Base-by-base conservation (phyloP, 768 basidiomycete genomes). In the Boletus coccyginus region DNA sequence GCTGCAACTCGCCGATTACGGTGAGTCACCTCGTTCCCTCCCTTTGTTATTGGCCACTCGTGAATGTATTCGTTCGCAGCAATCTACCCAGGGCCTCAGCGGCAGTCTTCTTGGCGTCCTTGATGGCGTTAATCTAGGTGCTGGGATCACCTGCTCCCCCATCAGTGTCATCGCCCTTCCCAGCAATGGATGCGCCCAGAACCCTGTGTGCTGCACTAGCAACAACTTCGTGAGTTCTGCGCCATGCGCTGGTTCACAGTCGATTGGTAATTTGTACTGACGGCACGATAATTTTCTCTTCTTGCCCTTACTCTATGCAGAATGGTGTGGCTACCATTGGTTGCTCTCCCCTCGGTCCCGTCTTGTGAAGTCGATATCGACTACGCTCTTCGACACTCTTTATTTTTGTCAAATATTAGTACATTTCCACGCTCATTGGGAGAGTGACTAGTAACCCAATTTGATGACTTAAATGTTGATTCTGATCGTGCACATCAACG, bases 121-220 rank as follows among this genome's bases (percentile, higher is more conserved):
- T 17, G n/a, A 3, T n/a, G 38, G 38, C 3, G 0, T 9, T 10
- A 6, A 7, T 3, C 1, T 41, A 5, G 2, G 0, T 2, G 40
- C n/a, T 0, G n/a, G 8, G 9, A 2, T 41, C 19, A 21, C 19
- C 4, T 41, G 40, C 19, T 12, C 1, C 19, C 40, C 40, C 11
- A 2, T 41, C 40, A 13, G 1, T 5, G 19, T 21, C 19, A 2
- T 41, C 3, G 40, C 11, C 12, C 9, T 41, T 7, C 4, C 0
- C 7, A 5, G 1, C 4, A 5, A 12, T 3, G 5, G 4, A 2
- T 41, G 40, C 40, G 8, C 3, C 11, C 40, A 41, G 19, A 11
- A 21, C 19, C 3, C 41, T 11, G 41, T 21, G 5, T 41, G 41
- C 19, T 41, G 41, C 11, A 19, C 21, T 5, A 9, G 8, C 11